A percentile compares a stretch with the other conserved stretches of the same genome.
phyloP scores from a whole-genome alignment of 495 filamentous ascomycete genomes.

The Symbiotaphrina buchneri region DNA sequence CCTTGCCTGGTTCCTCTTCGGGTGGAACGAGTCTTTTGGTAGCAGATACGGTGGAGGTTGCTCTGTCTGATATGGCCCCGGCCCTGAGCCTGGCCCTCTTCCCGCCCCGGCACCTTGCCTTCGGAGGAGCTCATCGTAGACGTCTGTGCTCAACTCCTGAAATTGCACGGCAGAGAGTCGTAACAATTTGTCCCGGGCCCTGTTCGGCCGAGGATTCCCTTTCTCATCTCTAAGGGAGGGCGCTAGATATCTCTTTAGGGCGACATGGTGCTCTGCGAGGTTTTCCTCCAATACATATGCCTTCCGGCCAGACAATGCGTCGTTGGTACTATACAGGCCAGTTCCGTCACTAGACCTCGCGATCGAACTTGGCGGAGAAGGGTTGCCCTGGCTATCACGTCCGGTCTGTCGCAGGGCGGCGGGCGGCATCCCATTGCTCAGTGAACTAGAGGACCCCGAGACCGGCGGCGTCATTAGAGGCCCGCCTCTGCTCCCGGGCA shows the following conservation, averaged over 20 bases:
- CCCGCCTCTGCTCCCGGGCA: slow-evolving; percentile 28
- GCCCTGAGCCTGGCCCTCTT: too few species aligned
- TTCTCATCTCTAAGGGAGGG: slow-evolving; percentile 51
- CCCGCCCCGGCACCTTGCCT: slow-evolving; percentile 44
- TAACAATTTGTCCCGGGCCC: slow-evolving; percentile 80
- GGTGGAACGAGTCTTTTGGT: slow-evolving; percentile 75
- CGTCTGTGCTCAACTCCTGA: slow-evolving; percentile 89
- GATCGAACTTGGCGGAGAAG: slow-evolving; percentile 72
- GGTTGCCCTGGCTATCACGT: slow-evolving; percentile 26
- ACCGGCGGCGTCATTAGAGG: slow-evolving; percentile 30
- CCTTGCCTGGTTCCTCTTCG: slow-evolving; percentile 87
- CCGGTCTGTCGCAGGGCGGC: slow-evolving; percentile 7
- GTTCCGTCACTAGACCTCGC: slow-evolving; percentile 61
- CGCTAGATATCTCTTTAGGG: slow-evolving; percentile 55
- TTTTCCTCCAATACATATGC: slow-evolving; percentile 35
- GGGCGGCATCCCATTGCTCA: slow-evolving; percentile 12
- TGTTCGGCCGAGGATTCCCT: slow-evolving; percentile 51
- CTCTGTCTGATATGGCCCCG: slow-evolving; percentile 25
- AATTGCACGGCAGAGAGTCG: slow-evolving; percentile 80
- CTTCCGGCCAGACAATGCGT: slow-evolving; percentile 24
- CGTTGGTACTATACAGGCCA: slow-evolving; percentile 37
- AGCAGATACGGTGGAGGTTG: slow-evolving; percentile 34
- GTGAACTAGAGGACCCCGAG: slow-evolving; percentile 33
- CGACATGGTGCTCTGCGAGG: slow-evolving; percentile 59
- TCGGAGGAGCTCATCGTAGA: slow-evolving; percentile 85